phyloP scores from a whole-genome alignment of 2,329 filamentous ascomycete genomes.

The Pseudophaeomoniella oleicola region DNA sequence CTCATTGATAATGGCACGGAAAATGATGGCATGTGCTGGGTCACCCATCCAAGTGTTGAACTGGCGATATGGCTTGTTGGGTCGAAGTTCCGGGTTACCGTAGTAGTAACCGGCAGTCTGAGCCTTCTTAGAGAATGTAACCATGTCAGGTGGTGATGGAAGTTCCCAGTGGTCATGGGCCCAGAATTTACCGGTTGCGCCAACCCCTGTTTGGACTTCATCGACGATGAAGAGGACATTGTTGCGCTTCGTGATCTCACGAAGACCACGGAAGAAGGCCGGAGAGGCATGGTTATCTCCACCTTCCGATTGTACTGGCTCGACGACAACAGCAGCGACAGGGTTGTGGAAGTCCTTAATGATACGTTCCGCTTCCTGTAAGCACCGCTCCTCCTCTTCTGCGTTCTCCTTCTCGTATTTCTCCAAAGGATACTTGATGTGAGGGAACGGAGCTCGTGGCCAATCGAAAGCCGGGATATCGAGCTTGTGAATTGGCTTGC shows the following conservation, averaged over 20 bases:
- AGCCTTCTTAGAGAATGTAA: slow-evolving; percentile 91
- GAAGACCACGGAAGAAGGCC: slow-evolving; percentile 72
- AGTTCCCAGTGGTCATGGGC: slow-evolving; percentile 92
- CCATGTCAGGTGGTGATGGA: slow-evolving; percentile 68
- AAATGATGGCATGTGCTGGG: slow-evolving; percentile 68
- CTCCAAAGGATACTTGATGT: slow-evolving; percentile 74
- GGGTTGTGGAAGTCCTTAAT: slow-evolving; percentile 67
- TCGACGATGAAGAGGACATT: slow-evolving; percentile 60
- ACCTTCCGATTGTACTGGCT: slow-evolving; percentile 87
- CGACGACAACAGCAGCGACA: slow-evolving; percentile 68
- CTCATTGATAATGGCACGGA: slow-evolving; percentile 74
- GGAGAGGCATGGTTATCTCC: slow-evolving; percentile 89
- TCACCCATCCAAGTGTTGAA: slow-evolving; percentile 99
- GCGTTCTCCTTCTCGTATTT: slow-evolving; percentile 67
- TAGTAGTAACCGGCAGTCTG: slow-evolving; percentile 91
- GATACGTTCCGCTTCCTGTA: slow-evolving; percentile 70
- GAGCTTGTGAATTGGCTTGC: slow-evolving; percentile 87
- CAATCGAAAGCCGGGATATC: slow-evolving; percentile 93
- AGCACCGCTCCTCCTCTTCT: slow-evolving; percentile 63
- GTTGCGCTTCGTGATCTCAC: slow-evolving; percentile 63
- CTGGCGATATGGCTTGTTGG: slow-evolving; percentile 88
- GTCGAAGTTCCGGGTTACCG: slow-evolving; percentile 61
- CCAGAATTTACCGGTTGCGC: slow-evolving; percentile 90
- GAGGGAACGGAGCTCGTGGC: slow-evolving; percentile 78
- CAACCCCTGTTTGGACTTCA: slow-evolving; percentile 86